Conservation (phyloP, 1,284 basidiomycete genomes). For the Exsudoporus floridanus region DNA sequence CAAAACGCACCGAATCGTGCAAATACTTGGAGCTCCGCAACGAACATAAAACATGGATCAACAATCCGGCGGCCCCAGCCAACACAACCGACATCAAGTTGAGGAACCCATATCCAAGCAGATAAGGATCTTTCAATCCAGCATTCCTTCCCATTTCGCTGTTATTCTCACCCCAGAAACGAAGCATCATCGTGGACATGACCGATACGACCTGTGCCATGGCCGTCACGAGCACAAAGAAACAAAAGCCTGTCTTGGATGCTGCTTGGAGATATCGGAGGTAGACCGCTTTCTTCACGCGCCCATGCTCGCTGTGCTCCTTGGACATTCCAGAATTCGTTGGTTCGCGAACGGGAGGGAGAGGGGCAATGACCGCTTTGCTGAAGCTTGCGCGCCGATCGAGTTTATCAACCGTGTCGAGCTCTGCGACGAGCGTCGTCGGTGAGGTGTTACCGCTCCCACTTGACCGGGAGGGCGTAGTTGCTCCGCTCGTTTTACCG, state of each 20-base stretch:
- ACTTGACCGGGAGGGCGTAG: background rate
- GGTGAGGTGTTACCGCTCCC: background rate
- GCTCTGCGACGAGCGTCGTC: background rate
- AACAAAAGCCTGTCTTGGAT: conserved; percentile 65
- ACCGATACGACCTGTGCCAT: conserved; percentile 55
- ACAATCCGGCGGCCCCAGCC: conserved; percentile 39
- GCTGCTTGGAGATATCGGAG: conserved; percentile 78
- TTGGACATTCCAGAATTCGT: background rate
- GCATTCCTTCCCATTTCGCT: conserved; percentile 58
- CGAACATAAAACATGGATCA: conserved; percentile 80
- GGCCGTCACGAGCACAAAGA: conserved; percentile 64
- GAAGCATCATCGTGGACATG: conserved; percentile 67
- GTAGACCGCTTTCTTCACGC: conserved; percentile 80
- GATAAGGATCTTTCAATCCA: conserved; percentile 44
- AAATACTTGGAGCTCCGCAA: conserved; percentile 72
- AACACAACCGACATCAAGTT: background rate
- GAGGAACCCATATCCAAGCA: background rate
- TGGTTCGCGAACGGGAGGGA: background rate
- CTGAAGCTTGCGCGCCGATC: background rate
- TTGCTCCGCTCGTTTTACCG: background rate
- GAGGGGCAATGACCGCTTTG: conserved; percentile 12
- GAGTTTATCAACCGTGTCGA: background rate
- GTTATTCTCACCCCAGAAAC: conserved; percentile 82
- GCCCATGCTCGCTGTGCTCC: conserved; percentile 16
- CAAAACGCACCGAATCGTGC: conserved; percentile 66